phyloP scores from a whole-genome alignment of 2,329 filamentous ascomycete species.

The Trichothecium roseum region DNA sequence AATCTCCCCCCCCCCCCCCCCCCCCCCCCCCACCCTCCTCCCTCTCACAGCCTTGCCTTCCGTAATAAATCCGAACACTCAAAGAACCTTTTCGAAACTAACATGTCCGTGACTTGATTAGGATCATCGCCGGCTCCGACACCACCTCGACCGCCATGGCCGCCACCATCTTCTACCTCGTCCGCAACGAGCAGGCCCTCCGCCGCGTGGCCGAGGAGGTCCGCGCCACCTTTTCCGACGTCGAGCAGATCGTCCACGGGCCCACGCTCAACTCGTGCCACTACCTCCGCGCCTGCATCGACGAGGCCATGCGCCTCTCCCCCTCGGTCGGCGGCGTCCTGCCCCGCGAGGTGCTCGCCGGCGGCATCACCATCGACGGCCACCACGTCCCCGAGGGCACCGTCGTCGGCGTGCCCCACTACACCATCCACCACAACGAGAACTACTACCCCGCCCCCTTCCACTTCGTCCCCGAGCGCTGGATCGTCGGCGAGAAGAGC shows the following conservation, averaged over 20 bases:
- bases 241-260: slow-evolving; percentile 46
- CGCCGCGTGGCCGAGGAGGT: slow-evolving; percentile 39
- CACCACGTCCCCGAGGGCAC: slow-evolving; percentile 45
- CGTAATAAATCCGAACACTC: too few species aligned
- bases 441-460: slow-evolving; percentile 51
- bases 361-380: slow-evolving; percentile 44
- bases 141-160: slow-evolving; percentile 62
- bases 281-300: slow-evolving; percentile 55
- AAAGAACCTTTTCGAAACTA: neutral
- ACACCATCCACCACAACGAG: slow-evolving; percentile 58
- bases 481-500: slow-evolving; percentile 41
- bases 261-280: slow-evolving; percentile 35
- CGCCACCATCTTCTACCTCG: slow-evolving; percentile 52
- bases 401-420: slow-evolving; percentile 55
- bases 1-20: too few species aligned
- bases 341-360: slow-evolving; percentile 47
- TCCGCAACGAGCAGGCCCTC: slow-evolving; percentile 38
- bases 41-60: too few species aligned
- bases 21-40: too few species aligned
- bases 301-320: slow-evolving; percentile 54
- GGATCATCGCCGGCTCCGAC: slow-evolving; percentile 61
- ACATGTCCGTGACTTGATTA: slow-evolving; percentile 10
- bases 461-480: slow-evolving; percentile 52
- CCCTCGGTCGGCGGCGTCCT: slow-evolving; percentile 50
- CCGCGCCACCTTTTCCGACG: slow-evolving; percentile 35